Evolutionary conservation across 345 rosid species (phyloP).

Genomic region (Linum tenue): DNA sequence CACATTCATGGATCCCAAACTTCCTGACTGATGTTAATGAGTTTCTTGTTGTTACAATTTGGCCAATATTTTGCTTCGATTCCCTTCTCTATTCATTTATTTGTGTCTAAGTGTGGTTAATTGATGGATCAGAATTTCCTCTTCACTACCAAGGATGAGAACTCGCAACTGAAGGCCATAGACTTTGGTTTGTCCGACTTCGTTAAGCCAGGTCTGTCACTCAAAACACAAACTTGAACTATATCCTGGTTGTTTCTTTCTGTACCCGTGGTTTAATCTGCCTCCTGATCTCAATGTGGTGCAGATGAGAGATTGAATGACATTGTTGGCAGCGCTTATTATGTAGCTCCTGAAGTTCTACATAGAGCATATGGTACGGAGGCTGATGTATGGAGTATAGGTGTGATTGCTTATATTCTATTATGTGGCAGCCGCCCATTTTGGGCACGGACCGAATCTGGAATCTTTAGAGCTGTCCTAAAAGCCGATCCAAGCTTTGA

Average conservation of each 20-base stretch:
- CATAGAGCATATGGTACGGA: constrained; percentile 90
- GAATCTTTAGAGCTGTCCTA: constrained; percentile 90
- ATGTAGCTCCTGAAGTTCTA: constrained; percentile 97
- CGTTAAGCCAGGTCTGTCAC: constrained; percentile 48
- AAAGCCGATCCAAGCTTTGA: constrained; percentile 84
- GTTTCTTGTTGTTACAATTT: background rate
- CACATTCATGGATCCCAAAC: background rate
- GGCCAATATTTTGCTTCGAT: background rate
- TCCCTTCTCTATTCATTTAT: background rate
- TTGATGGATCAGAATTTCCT: constrained; percentile 64
- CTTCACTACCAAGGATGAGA: constrained; percentile 63
- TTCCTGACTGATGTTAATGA: background rate
- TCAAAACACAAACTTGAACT: background rate
- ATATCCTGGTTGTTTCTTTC: background rate
- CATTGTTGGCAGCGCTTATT: constrained; percentile 97
- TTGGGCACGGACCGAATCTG: constrained; percentile 93
- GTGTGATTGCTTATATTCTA: constrained; percentile 83
- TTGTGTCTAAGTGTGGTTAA: background rate
- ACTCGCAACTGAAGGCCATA: constrained; percentile 78
- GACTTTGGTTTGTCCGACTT: constrained; percentile 97
- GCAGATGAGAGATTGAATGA: constrained; percentile 93
- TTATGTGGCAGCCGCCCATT: constrained; percentile 97
- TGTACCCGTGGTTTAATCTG: background rate
- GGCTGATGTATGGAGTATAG: constrained; percentile 98
- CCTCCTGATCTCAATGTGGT: background rate